phyloP scores from a whole-genome alignment of 306 rosid species.

The Castanospermum australe region DNA sequence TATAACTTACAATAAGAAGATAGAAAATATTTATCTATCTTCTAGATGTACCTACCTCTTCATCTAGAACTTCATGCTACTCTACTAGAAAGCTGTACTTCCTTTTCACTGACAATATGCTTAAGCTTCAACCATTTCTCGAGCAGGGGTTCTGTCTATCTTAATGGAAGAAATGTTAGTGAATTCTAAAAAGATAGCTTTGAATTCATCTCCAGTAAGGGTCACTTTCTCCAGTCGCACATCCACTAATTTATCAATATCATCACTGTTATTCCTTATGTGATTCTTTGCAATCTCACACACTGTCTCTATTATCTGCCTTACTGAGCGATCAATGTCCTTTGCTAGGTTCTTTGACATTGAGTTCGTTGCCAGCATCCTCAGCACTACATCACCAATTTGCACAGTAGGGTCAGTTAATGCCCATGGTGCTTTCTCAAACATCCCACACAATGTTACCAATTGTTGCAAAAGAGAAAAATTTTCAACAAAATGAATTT shows the following conservation, averaged over 20 bases:
- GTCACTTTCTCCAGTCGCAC: conserved; percentile 66
- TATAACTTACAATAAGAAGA: too few relatives aligned
- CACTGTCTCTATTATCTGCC: conserved; percentile 44
- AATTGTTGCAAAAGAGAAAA: conserved; percentile 38
- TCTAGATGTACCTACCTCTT: neutral
- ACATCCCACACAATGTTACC: conserved; percentile 83
- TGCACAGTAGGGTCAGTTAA: conserved; percentile 52
- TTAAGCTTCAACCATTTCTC: conserved; percentile 51
- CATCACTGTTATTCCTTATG: conserved; percentile 61
- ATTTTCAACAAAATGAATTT: neutral
- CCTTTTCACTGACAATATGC: neutral
- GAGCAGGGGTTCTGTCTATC: conserved; percentile 25
- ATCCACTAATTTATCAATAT: conserved; percentile 65
- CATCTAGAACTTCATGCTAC: neutral
- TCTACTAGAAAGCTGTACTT: neutral
- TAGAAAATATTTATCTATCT: neutral
- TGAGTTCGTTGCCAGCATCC: conserved; percentile 72
- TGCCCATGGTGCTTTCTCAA: conserved; percentile 82
- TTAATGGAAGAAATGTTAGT: conserved; percentile 38
- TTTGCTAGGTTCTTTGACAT: conserved; percentile 77
- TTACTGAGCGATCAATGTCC: conserved; percentile 61
- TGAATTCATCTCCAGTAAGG: conserved; percentile 68
- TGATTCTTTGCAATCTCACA: conserved; percentile 64
- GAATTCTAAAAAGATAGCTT: conserved; percentile 61
- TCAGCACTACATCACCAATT: conserved; percentile 63